Base-by-base conservation (phyloP, 2,329 filamentous ascomycete genomes). In the Colletotrichum tropicicola region DNA sequence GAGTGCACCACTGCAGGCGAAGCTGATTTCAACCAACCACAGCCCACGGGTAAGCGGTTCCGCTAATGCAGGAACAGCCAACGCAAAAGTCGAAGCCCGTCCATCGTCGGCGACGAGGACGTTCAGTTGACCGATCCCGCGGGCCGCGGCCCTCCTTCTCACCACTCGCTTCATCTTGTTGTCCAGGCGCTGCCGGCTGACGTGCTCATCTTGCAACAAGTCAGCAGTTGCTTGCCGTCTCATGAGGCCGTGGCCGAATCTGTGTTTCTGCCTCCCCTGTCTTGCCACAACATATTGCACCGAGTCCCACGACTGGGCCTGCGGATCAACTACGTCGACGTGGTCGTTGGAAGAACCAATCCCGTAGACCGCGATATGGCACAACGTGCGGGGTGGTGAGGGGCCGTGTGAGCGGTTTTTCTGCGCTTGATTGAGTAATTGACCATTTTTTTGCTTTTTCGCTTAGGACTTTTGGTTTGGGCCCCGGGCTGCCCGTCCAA, bases 61-160 rank as follows among this genome's bases (percentile, higher is more conserved):
- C 49, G 57, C 62, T 62, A 52, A 62, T 62, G 62, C 58, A 65
- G 58, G 62, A 62, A 65, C 62, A 61, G 44, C 57, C 48, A 65
- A 55, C 48, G 23, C 35, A 48, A 49, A 52, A 51, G 51, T 56
- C 23, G 51, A 37, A 27, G 21, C 28, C 48, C 49, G 17, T 13
- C 45, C n/a, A 19, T 49, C 21, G 54, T 30, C 37, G 45, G 28
- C 13, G 17, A 32, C 43, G 6, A 43, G n/a, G 17, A 15, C 1
- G 12, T 35, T n/a, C 32, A 13, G 32, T 35, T 35, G 32, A n/a
- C 32, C 32, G 13, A 6, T 35, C 32, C 32, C n/a, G 32, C 32
- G 3, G 12, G 39, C 17, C 17, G 41, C 13, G 25, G 19, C 21
- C 28, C 28, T 45, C 21, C 12, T 27, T 32, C 39, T 23, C 27